Base-by-base conservation (phyloP, 768 basidiomycete species). In the Lactifluus rugatus region DNA sequence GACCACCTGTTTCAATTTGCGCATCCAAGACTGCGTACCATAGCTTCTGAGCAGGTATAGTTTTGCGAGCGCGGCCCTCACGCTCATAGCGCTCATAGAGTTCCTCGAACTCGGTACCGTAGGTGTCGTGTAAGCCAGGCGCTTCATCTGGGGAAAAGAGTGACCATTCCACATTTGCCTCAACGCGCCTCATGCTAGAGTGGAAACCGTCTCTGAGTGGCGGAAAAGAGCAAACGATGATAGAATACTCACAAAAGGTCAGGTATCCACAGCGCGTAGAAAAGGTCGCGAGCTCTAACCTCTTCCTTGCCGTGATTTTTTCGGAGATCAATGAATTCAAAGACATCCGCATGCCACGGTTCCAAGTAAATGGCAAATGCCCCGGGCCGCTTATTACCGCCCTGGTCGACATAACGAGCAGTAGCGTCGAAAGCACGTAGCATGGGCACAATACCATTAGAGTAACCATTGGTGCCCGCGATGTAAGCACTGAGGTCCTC, bases 271-370 rank as follows among this genome's bases (percentile, higher is more conserved):
- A 98, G 83, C 1, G 96, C 95, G 66, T 95, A 97, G 79, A 98
- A 99, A 5, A 98, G 77, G 70, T 98, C 96, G 42, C 95, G 84
- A 16, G 96, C 96, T 60, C 95, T 91, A 32, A 84, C 83, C 73
- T 98, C 94, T 72, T 98, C 96, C 71, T 98, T 98, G 54, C 95
- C 96, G 66, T 97, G 95, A 71, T 99, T 99, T 82, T 98, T 98
- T 67, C 96, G 81, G 47, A 99, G 80, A 69, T 98, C 95, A 65
- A 99, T 80, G 77, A 99, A 97, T 58, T 96, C 94, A 66, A 98
- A 96, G 69, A 99, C 72, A 71, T 98, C 96, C 16, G 91, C 82
- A 69, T 99, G 96, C 96, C 96, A 99, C 14, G 96, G 96, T 74
- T 99, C 96, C 68, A 98, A 78, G 74, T 99, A 99, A 71, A 99